Base-by-base conservation (phyloP, 306 rosid species). In the Delonix regia region DNA sequence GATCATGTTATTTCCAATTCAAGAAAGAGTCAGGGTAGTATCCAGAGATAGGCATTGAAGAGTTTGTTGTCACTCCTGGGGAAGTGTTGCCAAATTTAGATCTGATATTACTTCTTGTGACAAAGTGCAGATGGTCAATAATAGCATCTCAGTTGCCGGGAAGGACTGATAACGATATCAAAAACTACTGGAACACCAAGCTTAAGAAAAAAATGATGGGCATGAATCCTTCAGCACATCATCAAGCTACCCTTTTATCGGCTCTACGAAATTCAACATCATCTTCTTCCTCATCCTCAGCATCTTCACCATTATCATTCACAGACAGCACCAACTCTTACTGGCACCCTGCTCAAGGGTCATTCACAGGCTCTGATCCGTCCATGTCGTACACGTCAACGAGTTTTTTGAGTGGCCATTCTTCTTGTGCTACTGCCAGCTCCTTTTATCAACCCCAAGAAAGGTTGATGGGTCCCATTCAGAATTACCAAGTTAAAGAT, bases 151-250 rank as follows among this genome's bases (percentile, higher is more conserved):
- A 89, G 74, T 75, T 94, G 72, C 91, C 92, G 12, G 97, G 97
- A 2, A 88, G 98, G 74, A 94, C 98, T 6, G 98, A 94, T 81
- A 94, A 94, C 77, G 97, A 94, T 71, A 88, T 94, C 33, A 94
- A 94, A 83, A 94, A 94, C 83, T 89, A 94, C 61, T 94, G 98
- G 98, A 94, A 94, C 91, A 92, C 97, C n/a, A 92, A 90, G 80
- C 96, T 94, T 5, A 94, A 90, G 93, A 94, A 92, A 84, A 94
- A 92, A 73, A 71, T 87, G 42, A 83, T 87, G 86, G 70, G 74
- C 68, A 63, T 79, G 59, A 79, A 79, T 60, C 71, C 73, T 55
- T 77, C 77, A 70, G 16, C 85, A 24, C 44, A 79, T 73, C 86
- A 76, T n/a, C 81, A 81, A 66, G 70, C 60, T 21, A 65, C 80